Base-by-base conservation (phyloP, 2,329 filamentous ascomycete genomes). In the Coniella lustricola region DNA sequence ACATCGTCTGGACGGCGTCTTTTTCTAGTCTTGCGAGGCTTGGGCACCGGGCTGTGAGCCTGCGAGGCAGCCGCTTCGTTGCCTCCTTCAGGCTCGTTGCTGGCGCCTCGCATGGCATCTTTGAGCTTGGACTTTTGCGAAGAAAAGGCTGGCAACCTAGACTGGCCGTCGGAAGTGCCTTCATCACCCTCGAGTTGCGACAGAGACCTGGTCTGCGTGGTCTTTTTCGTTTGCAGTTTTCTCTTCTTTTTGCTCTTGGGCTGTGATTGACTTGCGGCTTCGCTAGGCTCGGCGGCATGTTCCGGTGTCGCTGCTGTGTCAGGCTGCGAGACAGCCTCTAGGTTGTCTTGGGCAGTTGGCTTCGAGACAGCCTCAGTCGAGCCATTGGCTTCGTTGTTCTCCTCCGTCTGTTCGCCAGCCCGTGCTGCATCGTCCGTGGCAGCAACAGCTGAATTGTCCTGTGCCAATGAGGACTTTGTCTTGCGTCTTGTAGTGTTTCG, bases 111-210 rank as follows among this genome's bases (percentile, higher is more conserved):
- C 35, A 43, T 40, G 7, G 34, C 35, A 7, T 47, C 38, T 21
- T 36, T 46, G n/a, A 42, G 31, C 16, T 50, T 50, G 1, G 34
- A 34, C 12, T n/a, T 41, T 22, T 46, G 43, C 13, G 50, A 49
- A 12, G 50, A 49, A 12, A 52, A 29, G 2, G 40, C 29, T 22
- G 47, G 43, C 17, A 50, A 8, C 16, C 49, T 40, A 1, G 49
- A 22, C 35, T 36, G 49, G 25, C n/a, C 22, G 22, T 52, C 50
- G 3, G 22, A 29, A 3, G 18, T 35, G 7, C 38, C 47, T 18
- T 50, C 47, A 7, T 40, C 36, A 3, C 35, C 50, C 40, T 52
- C 46, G 5, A 52, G 44, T 18, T 50, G 50, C 21, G 50, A 52
- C 3, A 52, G 36, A 14, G 50, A 52, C 7, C 50, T 43, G 12